Conservation (phyloP, 768 basidiomycete species). For the Lepiota brunneoincarnata region DNA sequence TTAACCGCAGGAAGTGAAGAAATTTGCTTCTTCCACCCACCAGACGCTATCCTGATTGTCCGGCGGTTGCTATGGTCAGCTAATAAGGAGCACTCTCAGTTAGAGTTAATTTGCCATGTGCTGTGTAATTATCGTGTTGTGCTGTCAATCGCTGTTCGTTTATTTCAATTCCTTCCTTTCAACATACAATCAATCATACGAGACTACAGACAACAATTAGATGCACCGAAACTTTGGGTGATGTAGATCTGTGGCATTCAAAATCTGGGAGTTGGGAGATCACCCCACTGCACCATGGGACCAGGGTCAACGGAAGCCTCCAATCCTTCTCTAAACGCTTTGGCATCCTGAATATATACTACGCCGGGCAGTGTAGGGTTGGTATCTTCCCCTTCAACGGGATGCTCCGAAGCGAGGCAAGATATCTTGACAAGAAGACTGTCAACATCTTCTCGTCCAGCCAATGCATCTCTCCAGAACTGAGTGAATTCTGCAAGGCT, state of each 20-base stretch:
- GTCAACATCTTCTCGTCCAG: conserved; percentile 36
- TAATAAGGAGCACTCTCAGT: background rate
- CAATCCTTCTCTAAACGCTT: conserved; percentile 63
- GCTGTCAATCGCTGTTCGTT: conserved; percentile 11
- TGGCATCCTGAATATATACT: conserved; percentile 62
- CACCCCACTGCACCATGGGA: conserved; percentile 73
- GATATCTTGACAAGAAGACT: conserved; percentile 55
- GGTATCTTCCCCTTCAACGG: conserved; percentile 50
- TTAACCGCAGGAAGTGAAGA: conserved; percentile 31
- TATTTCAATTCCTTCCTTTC: conserved; percentile 2
- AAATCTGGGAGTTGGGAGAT: conserved; percentile 60
- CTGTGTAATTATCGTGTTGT: conserved; percentile 13
- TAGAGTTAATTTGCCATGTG: conserved; percentile 2
- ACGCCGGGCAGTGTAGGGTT: conserved; percentile 45
- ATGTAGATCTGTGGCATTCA: conserved; percentile 26
- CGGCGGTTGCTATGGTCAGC: background rate
- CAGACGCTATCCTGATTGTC: background rate
- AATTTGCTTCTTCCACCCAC: background rate
- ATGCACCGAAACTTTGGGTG: background rate
- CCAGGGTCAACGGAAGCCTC: conserved; percentile 52
- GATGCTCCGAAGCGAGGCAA: conserved; percentile 51
- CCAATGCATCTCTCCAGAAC: conserved; percentile 56
- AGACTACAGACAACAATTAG: no score
- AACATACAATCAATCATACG: background rate
- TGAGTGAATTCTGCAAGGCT: conserved; percentile 55